Conservation (phyloP, 2,329 filamentous ascomycete species). For the Rutstroemia sp. region DNA sequence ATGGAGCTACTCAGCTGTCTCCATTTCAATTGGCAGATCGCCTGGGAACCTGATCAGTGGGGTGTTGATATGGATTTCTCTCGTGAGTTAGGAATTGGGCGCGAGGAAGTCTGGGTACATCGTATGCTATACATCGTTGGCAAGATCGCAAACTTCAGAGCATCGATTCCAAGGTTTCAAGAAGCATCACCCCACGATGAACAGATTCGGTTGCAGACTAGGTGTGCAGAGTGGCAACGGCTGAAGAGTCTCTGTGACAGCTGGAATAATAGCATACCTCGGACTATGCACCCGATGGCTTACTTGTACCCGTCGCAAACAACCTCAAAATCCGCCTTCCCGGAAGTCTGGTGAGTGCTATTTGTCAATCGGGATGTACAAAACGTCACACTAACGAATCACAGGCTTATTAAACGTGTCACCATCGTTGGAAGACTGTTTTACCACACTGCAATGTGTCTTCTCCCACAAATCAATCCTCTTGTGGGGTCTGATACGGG, state of each 20-base stretch:
- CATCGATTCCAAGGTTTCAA: slow-evolving; percentile 55
- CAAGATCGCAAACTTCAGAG: slow-evolving; percentile 79
- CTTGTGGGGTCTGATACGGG: slow-evolving; percentile 46
- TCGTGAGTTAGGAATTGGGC: slow-evolving; percentile 47
- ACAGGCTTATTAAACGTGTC: slow-evolving; percentile 71
- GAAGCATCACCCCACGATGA: slow-evolving; percentile 54
- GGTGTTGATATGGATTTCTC: slow-evolving; percentile 72
- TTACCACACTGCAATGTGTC: slow-evolving; percentile 78
- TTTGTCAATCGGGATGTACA: background rate
- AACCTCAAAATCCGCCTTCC: slow-evolving; percentile 66
- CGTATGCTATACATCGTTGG: slow-evolving; percentile 83
- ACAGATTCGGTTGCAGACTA: slow-evolving; percentile 54
- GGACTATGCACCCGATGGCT: slow-evolving; percentile 81
- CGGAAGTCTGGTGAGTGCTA: slow-evolving; percentile 67
- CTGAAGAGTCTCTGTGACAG: slow-evolving; percentile 76
- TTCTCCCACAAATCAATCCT: slow-evolving; percentile 76
- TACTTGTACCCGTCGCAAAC: slow-evolving; percentile 65
- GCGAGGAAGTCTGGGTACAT: slow-evolving; percentile 82
- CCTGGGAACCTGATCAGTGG: slow-evolving; percentile 89
- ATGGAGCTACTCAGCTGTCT: slow-evolving; percentile 88
- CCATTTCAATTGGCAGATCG: slow-evolving; percentile 77
- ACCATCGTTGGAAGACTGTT: slow-evolving; percentile 78
- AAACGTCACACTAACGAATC: slow-evolving; percentile 20
- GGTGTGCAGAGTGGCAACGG: slow-evolving; percentile 68
- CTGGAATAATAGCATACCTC: slow-evolving; percentile 73